These are phyloP conservation scores for Cytospora mali DNA, from an alignment of 2,329 filamentous ascomycete genomes.

Conservation along the genomic window DNA sequence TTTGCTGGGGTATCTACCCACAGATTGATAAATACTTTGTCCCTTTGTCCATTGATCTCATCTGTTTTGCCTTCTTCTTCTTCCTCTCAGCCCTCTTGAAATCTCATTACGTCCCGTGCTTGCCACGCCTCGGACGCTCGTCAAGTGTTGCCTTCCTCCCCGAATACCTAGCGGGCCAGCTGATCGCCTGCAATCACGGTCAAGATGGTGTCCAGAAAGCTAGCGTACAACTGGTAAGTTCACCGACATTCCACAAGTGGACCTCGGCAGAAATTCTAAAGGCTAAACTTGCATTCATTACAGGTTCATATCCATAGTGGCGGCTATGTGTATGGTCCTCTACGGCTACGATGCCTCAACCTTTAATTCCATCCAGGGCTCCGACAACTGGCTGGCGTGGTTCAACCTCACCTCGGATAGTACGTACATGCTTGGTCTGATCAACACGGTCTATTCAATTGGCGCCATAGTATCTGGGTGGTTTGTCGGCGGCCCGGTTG, in stretches of 20 bases:
- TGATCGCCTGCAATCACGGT: conserved; percentile 21
- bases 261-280: not conserved
- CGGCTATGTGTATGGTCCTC: conserved; percentile 73
- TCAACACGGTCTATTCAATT: conserved; percentile 73
- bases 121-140: not conserved
- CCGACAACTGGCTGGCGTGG: conserved; percentile 66
- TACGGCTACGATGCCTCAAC: conserved; percentile 76
- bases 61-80: not conserved
- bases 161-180: conserved; percentile 13
- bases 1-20: not conserved
- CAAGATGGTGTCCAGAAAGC: conserved; percentile 34
- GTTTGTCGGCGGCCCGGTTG: conserved; percentile 67
- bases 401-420: conserved; percentile 52
- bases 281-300: not conserved
- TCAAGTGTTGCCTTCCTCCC: not conserved
- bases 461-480: conserved; percentile 71
- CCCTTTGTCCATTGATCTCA: not conserved
- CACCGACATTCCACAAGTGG: not conserved
- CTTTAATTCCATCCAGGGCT: conserved; percentile 72
- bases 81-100: not conserved
- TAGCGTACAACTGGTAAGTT: conserved; percentile 35
- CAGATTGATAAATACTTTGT: conserved; percentile 15
- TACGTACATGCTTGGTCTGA: conserved; percentile 47
- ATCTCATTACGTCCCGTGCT: not conserved
- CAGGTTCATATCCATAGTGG: conserved; percentile 70